phyloP scores from a whole-genome alignment of 2,329 filamentous ascomycete genomes.

The Daldinia sp. region DNA sequence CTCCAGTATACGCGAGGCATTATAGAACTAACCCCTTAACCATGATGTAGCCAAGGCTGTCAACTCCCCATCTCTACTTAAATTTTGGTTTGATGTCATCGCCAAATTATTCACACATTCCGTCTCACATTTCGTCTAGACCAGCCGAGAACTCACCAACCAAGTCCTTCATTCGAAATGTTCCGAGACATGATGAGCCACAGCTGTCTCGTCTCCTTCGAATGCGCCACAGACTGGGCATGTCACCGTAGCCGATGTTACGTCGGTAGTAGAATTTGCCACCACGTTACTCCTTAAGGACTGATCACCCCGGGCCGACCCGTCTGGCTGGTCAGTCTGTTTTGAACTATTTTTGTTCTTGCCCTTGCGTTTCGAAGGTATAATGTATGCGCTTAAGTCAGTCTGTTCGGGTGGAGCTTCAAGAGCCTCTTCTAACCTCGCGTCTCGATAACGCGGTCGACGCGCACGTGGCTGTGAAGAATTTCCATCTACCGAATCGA shows the following conservation, averaged over 20 bases:
- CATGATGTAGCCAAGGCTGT: background rate
- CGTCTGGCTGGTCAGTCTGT: slow-evolving; percentile 25
- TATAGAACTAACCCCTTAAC: background rate
- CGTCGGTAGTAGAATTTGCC: slow-evolving; percentile 28
- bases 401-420: slow-evolving; percentile 54
- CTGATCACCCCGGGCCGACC: slow-evolving; percentile 20
- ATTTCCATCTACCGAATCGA: slow-evolving; percentile 12
- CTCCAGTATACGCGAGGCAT: background rate
- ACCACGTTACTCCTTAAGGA: slow-evolving; percentile 19
- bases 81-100: background rate
- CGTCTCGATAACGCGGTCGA: slow-evolving; percentile 45
- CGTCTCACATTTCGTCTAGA: too few species aligned
- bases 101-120: background rate
- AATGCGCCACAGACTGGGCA: slow-evolving; percentile 74
- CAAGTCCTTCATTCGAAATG: slow-evolving; percentile 57
- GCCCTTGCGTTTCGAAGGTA: slow-evolving; percentile 47
- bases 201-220: slow-evolving; percentile 72
- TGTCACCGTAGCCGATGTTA: slow-evolving; percentile 47
- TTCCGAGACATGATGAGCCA: slow-evolving; percentile 70
- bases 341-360: slow-evolving; percentile 41
- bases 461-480: slow-evolving; percentile 37
- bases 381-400: slow-evolving; percentile 61
- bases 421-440: slow-evolving; percentile 48
- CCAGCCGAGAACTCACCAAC: background rate
- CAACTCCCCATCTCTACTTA: background rate